A percentile compares a stretch with the other conserved stretches of the same genome.
Evolutionary conservation across 2,329 filamentous ascomycete genomes (phyloP).

Genomic region (Aspergillus ochraceoroseus): DNA sequence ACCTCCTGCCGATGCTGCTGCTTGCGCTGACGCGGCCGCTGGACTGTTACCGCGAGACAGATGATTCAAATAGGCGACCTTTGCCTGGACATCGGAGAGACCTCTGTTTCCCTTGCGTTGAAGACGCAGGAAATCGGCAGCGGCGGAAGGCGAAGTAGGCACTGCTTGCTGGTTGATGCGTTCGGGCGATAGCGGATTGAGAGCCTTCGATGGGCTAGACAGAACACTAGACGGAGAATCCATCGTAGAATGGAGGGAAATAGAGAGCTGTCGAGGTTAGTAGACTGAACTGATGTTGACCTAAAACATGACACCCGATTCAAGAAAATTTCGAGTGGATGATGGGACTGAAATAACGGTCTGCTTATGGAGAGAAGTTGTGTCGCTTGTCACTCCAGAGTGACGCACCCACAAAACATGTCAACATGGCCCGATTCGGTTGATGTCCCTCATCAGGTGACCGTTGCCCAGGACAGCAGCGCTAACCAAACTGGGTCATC

Average conservation of each 20-base stretch:
- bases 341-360: constrained; percentile 12
- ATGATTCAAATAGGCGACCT: constrained; percentile 47
- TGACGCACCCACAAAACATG: constrained; percentile 29
- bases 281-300: neutral
- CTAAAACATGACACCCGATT: constrained; percentile 8
- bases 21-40: constrained; percentile 18
- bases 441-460: constrained; percentile 29
- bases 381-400: constrained; percentile 16
- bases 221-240: constrained; percentile 34
- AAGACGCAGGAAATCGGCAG: constrained; percentile 33
- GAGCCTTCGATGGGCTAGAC: constrained; percentile 29
- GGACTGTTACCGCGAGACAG: constrained; percentile 38
- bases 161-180: constrained; percentile 47
- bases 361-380: constrained; percentile 1
- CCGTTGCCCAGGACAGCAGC: constrained; percentile 30
- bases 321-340: constrained; percentile 1
- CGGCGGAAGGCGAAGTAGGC: constrained; percentile 39
- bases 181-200: constrained; percentile 46
- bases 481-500: constrained; percentile 8
- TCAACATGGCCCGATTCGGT: constrained; percentile 24
- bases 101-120: constrained; percentile 37
- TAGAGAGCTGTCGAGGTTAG: constrained; percentile 1
- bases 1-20: constrained; percentile 33
- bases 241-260: constrained; percentile 25
- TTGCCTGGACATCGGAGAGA: constrained; percentile 45